Evolutionary conservation across 352 stramenopile genomes (phyloP).

Genomic region (Globisporangium cystogenes): DNA sequence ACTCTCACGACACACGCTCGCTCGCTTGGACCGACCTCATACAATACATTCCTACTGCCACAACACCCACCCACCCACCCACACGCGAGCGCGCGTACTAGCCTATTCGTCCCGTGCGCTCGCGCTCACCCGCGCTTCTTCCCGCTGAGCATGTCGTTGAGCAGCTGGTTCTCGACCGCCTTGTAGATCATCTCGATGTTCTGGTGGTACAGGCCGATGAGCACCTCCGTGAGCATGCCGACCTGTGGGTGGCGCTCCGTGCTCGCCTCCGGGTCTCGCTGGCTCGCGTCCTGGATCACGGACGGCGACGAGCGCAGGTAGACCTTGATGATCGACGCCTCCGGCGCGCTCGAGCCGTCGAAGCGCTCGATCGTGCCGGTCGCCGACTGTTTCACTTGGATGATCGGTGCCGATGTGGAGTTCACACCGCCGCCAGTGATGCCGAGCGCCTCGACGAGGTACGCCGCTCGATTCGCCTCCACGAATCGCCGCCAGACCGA

Average conservation of each 20-base stretch:
- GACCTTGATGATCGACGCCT: conserved; percentile 15
- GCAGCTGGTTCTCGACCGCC: conserved; percentile 14
- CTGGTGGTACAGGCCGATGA: conserved; percentile 15
- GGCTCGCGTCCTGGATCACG: conserved; percentile 11
- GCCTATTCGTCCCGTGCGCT: conserved; percentile 1
- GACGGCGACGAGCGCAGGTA: conserved; percentile 13
- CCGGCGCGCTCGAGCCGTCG: conserved; percentile 7
- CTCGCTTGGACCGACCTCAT: not conserved
- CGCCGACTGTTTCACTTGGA: conserved; percentile 15
- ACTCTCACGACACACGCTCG: not conserved
- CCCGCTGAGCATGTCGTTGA: conserved; percentile 14
- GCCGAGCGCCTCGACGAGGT: conserved; percentile 12
- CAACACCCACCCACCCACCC: not conserved
- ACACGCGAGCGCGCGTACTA: not conserved
- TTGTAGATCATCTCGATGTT: conserved; percentile 18
- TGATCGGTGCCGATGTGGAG: conserved; percentile 3
- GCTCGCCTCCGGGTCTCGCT: not conserved
- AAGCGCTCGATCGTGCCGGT: conserved; percentile 8
- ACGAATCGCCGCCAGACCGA: conserved; percentile 11
- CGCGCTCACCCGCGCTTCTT: conserved; percentile 3
- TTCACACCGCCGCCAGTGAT: conserved; percentile 10
- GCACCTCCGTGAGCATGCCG: conserved; percentile 15
- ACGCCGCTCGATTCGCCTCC: conserved; percentile 5
- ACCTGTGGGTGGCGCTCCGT: conserved; percentile 9
- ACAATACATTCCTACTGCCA: conserved; percentile 1